Evolutionary conservation across 192 early-diverging fungal genomes (phyloP), one percentile per base, ranked within the genome.

Genomic region (Coemansia sp.): DNA sequence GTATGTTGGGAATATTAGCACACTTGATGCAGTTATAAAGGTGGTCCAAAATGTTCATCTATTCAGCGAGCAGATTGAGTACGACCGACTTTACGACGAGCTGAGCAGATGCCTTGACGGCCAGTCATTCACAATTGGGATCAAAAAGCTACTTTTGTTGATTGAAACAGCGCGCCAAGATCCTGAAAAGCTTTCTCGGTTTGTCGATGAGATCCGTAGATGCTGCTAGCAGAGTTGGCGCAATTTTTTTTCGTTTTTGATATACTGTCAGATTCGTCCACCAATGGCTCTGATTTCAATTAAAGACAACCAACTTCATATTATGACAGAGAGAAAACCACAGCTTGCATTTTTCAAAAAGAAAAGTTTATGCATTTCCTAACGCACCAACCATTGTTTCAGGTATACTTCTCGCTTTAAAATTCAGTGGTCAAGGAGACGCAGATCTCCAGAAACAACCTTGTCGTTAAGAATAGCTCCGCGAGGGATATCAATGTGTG

Each of bases 391-490:
- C n/a, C n/a, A n/a, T n/a, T n/a, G n/a, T n/a, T n/a, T n/a, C n/a
- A n/a, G 15, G 10, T 13, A 42, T 15, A 7, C 46, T 25, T 21
- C 23, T 23, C 21, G 13, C 46, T 49, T 49, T 23, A 49, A 6
- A 25, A 23, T 12, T 48, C 86, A 93, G 70, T 93, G 91, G 61
- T 93, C 91, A 28, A 93, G 80, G 40, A 93, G 87, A 53, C 94
- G 91, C 26, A 99, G 84, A 71, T 97, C 95, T 49, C 97, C 97
- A 63, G 93, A 92, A 23, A 99, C 95, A 20, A 99, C 94, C 87
- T 99, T 99, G 85, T 99, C 96, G 70, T 99, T 94, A 46, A 99
- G 84, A 61, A 97, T 90, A 25, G 94, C 84, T 42, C 94, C 92
- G 6, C 93, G 90, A 20, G 97, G 95, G 64, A 99, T 96, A 77